Evolutionary conservation across 768 basidiomycete species (phyloP), one percentile per base, ranked within the genome.

Genomic region (Kwoniella heveanensis): DNA sequence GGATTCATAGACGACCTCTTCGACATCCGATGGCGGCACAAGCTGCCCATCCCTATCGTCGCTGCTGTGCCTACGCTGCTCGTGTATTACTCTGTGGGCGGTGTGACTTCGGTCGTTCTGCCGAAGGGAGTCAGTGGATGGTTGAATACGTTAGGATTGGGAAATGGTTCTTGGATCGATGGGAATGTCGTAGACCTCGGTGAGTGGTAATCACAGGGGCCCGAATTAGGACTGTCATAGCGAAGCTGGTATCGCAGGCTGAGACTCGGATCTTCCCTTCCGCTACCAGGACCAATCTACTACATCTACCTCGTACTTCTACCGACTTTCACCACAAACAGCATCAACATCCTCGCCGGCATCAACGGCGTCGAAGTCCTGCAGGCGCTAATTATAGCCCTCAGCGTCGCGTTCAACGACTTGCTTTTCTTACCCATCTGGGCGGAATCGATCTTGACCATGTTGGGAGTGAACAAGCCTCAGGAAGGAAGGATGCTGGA

Each of bases 11-110:
- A 99, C 73, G 96, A 99, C 79, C 85, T 98, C 3, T 99, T 98
- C 70, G 96, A 99, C 78, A 97, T 99, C 69, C 88, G 96, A 19
- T 99, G 96, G 96, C 82, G 96, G 61, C 92, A 98, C 81, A 99
- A 99, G 79, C 82, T 99, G 13, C 96, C 96, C 0, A 94, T 99
- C 57, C 96, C 96, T 0, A 86, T 99, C 75, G 90, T 99, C 65
- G 95, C 92, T 0, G 90, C 91, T 22, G 90, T 99, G 17, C 96
- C 96, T 1, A 85, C 98, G 21, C 83, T 99, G 25, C 88, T 98
- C 82, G 95, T 97, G 9, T 99, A 98, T 80, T 95, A 90, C 79
- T 92, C 96, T 1, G 95, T 95, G 72, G 86, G 86, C 10, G 96
- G 96, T 9, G 88, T 93, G 70, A 99, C 96, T 0, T 86, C 91